These are phyloP conservation scores for Penicillium sclerotiorum DNA, from an alignment of 2,329 filamentous ascomycete species.

Conservation along the genomic window DNA sequence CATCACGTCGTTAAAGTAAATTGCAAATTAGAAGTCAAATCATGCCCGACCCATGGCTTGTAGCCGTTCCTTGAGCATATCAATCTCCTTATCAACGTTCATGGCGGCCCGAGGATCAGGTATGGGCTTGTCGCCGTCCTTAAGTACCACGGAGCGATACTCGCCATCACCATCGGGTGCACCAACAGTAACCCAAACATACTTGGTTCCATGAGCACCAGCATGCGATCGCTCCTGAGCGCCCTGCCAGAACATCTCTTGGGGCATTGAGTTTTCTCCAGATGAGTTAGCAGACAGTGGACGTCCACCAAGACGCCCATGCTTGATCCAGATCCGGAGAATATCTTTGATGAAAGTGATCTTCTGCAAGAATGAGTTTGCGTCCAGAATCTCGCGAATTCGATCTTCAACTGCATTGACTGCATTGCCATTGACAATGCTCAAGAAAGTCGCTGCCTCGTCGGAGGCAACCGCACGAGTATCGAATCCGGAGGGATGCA, in stretches of 20 bases:
- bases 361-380: constrained; percentile 49
- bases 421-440: constrained; percentile 40
- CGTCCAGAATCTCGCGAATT: constrained; percentile 46
- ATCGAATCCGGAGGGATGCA: constrained; percentile 48
- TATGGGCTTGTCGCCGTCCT: constrained; percentile 21
- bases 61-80: constrained; percentile 32
- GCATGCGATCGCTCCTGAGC: constrained; percentile 42
- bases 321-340: constrained; percentile 43
- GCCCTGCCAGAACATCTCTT: constrained; percentile 46
- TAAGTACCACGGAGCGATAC: constrained; percentile 43
- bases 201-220: constrained; percentile 52
- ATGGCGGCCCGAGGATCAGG: constrained; percentile 21
- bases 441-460: constrained; percentile 44
- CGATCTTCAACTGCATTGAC: constrained; percentile 38
- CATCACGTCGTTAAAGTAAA: constrained; percentile 28
- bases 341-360: constrained; percentile 45
- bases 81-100: constrained; percentile 31
- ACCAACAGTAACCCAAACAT: constrained; percentile 56
- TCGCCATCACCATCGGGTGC: constrained; percentile 50
- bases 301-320: constrained; percentile 42
- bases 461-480: constrained; percentile 46
- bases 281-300: constrained; percentile 19
- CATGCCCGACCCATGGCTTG: constrained; percentile 27
- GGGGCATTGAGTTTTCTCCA: constrained; percentile 16
- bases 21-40: constrained; percentile 12